Evolutionary conservation across 1,284 basidiomycete genomes (phyloP).

Genomic region (Takashimella tepidaria): DNA sequence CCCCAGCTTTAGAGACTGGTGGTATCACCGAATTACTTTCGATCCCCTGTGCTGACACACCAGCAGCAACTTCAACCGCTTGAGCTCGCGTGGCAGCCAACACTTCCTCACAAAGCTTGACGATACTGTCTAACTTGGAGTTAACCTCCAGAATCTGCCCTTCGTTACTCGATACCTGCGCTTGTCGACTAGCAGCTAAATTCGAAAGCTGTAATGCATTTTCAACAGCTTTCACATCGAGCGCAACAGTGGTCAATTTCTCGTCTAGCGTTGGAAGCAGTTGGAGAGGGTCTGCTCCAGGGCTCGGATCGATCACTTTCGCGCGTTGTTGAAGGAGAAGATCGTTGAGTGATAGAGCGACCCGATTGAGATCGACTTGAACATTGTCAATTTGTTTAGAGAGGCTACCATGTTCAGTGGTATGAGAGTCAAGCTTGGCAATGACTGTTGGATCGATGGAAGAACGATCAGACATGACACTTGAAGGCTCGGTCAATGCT

Average conservation of each 20-base stretch:
- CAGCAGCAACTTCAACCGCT: neutral
- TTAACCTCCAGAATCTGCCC: slow-evolving; percentile 21
- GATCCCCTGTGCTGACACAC: neutral
- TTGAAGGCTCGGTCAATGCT: neutral
- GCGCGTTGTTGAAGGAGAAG: neutral
- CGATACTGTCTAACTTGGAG: slow-evolving; percentile 39
- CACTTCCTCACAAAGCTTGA: slow-evolving; percentile 32
- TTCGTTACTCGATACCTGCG: slow-evolving; percentile 7
- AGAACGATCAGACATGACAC: neutral
- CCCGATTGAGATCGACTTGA: slow-evolving; percentile 18
- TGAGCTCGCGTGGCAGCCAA: slow-evolving; percentile 8
- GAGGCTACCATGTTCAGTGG: slow-evolving; percentile 20
- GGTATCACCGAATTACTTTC: neutral
- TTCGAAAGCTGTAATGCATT: slow-evolving; percentile 28
- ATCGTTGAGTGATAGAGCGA: slow-evolving; percentile 1
- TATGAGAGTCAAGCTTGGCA: slow-evolving; percentile 25
- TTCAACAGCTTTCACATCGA: slow-evolving; percentile 30
- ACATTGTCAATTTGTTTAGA: slow-evolving; percentile 26
- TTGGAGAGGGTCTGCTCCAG: neutral
- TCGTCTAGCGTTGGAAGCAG: slow-evolving; percentile 18
- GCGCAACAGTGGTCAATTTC: slow-evolving; percentile 17
- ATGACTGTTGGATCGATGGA: slow-evolving; percentile 19
- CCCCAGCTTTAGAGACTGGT: neutral
- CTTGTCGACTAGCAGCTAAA: slow-evolving; percentile 16
- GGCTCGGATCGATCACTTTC: neutral